These are phyloP conservation scores for Botrytis cinerea DNA, from an alignment of 2,329 filamentous ascomycete genomes.

Conservation along the genomic window DNA sequence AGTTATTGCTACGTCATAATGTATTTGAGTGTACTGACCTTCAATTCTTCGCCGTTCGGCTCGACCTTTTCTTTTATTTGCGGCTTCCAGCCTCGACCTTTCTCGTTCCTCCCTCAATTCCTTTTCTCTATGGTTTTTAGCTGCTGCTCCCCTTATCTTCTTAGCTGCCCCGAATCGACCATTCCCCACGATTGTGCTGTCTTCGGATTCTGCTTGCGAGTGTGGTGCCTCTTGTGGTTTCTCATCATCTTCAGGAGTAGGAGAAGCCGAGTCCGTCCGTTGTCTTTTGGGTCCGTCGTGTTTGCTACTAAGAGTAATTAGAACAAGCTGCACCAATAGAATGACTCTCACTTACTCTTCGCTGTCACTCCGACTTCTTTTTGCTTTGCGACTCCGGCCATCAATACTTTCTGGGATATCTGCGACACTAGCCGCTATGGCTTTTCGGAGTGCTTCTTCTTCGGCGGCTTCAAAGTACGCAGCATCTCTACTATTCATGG, in stretches of 20 bases:
- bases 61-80: conserved; percentile 77
- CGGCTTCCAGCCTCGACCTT: conserved; percentile 69
- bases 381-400: conserved; percentile 64
- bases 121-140: conserved; percentile 62
- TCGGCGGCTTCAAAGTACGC: conserved; percentile 74
- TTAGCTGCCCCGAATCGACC: conserved; percentile 55
- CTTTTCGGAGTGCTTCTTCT: conserved; percentile 82
- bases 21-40: conserved; percentile 54
- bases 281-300: conserved; percentile 75
- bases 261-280: conserved; percentile 76
- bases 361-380: conserved; percentile 85
- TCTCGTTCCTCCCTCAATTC: conserved; percentile 75
- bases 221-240: conserved; percentile 30
- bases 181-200: conserved; percentile 53
- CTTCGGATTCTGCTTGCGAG: conserved; percentile 68
- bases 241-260: conserved; percentile 58
- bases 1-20: conserved; percentile 42
- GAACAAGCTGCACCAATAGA: conserved; percentile 18
- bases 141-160: conserved; percentile 58
- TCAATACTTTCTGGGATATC: conserved; percentile 49
- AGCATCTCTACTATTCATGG: conserved; percentile 94
- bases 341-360: conserved; percentile 72
- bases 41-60: conserved; percentile 80
- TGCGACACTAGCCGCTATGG: conserved; percentile 93
- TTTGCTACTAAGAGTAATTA: conserved; percentile 55